A percentile compares a stretch with the other conserved stretches of the same genome.
phyloP scores from a whole-genome alignment of 2,329 filamentous ascomycete species.

The Cladophialophora yegresii region DNA sequence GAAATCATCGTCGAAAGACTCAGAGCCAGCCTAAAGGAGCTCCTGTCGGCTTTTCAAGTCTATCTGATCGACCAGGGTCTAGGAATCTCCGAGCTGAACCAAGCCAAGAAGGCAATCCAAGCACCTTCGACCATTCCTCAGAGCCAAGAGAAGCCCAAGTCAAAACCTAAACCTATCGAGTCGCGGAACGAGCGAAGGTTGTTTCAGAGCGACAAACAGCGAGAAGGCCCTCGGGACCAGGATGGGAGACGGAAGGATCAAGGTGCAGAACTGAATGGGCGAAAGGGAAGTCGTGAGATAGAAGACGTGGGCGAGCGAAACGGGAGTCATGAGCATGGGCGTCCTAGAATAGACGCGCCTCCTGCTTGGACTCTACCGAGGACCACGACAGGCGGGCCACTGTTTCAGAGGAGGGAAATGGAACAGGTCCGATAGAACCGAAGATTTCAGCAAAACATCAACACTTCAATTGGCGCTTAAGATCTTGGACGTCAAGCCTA shows the following conservation, averaged over 20 bases:
- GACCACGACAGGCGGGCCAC: conserved; percentile 8
- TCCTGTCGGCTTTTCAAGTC: conserved; percentile 71
- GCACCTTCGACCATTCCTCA: conserved; percentile 15
- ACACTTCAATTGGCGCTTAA: background rate
- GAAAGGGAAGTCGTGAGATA: background rate
- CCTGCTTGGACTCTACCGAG: conserved; percentile 2
- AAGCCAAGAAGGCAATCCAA: conserved; percentile 66
- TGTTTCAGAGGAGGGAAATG: conserved; percentile 30
- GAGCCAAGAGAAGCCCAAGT: conserved; percentile 9
- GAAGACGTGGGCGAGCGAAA: background rate
- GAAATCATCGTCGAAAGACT: conserved; percentile 67
- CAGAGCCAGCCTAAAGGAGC: conserved; percentile 63
- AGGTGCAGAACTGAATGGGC: background rate
- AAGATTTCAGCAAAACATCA: background rate
- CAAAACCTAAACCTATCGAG: conserved; percentile 5
- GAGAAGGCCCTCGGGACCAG: background rate
- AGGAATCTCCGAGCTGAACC: conserved; percentile 68
- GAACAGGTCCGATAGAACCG: conserved; percentile 26
- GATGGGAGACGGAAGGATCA: background rate
- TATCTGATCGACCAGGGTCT: conserved; percentile 73
- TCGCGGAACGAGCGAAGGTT: conserved; percentile 14
- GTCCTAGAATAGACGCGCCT: background rate
- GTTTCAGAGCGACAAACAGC: conserved; percentile 18
- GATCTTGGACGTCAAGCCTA: background rate
- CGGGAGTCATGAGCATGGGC: background rate